Evolutionary conservation across 441 rosid species (phyloP), one percentile per base, ranked within the genome.

Genomic region (Arabidopsis lyrata): DNA sequence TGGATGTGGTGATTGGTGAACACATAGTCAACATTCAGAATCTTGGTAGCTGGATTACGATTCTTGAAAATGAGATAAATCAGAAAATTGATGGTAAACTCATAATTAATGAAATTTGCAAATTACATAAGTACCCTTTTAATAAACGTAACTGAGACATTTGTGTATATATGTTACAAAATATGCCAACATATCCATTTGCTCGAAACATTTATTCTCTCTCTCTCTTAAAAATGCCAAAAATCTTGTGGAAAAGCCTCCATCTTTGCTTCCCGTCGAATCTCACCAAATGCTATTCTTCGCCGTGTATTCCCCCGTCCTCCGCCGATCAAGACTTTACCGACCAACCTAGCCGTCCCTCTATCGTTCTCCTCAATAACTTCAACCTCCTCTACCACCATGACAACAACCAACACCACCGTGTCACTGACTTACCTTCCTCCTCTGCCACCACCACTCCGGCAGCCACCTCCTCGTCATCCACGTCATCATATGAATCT

Each of bases 361-460:
- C 76, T 14, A 72, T 82, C 27, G 47, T 65, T 61, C 70, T 83
- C 49, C 83, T 84, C 47, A 85, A 81, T 54, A 90, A 72, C 75
- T 88, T 75, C 73, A 86, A 89, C 88, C 80, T 88, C 63, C 87
- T 87, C 59, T 84, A 74, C 63, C 87, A 86, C 66, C 52, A 74
- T 27, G 4, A 56, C 36, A 20, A 63, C 31, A 29, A 29, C 31
- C 31, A 29, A 49, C 12, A 32, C 70, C 16, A 47, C n/a, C 48
- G 56, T 60, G 48, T 52, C 63, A 41, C 42, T 62, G 70, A 68
- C 75, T 62, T 76, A 55, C 79, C 79, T 55, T 76, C 75, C 44
- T 76, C 78, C 47, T 69, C 69, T 44, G 16, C 50, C 72, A 27
- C 80, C 14, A 24, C 78, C 69, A 44, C 83, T 77, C 57, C 76